phyloP scores from a whole-genome alignment of 345 rosid genomes.

The Citrus trifoliata region DNA sequence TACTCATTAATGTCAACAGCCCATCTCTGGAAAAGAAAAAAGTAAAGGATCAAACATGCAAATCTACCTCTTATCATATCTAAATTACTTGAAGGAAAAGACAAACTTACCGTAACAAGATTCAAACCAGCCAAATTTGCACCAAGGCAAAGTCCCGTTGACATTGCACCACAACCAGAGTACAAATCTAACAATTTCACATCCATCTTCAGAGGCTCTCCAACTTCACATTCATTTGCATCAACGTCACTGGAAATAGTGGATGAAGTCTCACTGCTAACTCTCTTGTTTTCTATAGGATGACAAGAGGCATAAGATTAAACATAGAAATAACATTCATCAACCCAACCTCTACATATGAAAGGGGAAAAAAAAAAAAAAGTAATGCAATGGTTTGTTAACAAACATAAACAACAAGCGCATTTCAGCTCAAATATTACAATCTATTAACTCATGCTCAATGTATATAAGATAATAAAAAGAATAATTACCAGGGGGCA shows the following conservation, averaged over 20 bases:
- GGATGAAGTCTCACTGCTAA: slow-evolving; percentile 40
- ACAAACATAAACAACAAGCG: neutral
- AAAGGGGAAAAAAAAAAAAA: neutral
- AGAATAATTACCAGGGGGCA: slow-evolving; percentile 29
- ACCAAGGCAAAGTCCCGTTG: slow-evolving; percentile 78
- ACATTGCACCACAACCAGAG: slow-evolving; percentile 90
- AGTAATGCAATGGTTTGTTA: slow-evolving; percentile 3
- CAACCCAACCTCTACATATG: neutral
- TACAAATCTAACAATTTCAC: slow-evolving; percentile 61
- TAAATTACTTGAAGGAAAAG: neutral
- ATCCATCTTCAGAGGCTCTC: slow-evolving; percentile 16
- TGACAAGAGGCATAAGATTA: neutral
- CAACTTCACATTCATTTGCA: slow-evolving; percentile 5
- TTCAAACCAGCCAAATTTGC: slow-evolving; percentile 48
- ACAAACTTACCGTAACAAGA: slow-evolving; percentile 54
- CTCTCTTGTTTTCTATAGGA: slow-evolving; percentile 29
- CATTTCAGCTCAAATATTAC: neutral
- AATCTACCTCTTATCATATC: neutral
- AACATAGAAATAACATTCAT: neutral
- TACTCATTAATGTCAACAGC: slow-evolving; percentile 61
- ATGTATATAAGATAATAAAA: neutral
- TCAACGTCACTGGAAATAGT: slow-evolving; percentile 50
- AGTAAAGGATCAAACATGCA: neutral
- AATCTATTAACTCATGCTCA: neutral
- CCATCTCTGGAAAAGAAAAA: slow-evolving; percentile 49